Base-by-base conservation (phyloP, 1,139 yeast species). In the Kodamaea alishanica region DNA sequence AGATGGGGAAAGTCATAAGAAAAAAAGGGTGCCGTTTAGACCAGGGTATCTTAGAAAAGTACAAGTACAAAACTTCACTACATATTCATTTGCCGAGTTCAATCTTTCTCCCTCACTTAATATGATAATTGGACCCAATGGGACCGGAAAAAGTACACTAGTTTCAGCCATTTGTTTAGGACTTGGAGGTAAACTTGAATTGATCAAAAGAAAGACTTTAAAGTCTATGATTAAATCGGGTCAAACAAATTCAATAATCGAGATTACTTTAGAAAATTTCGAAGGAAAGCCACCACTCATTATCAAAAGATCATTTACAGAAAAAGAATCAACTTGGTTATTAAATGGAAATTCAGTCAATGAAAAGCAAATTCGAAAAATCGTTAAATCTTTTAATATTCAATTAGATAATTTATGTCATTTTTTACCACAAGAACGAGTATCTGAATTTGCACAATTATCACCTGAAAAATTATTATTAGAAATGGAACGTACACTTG, bases 101-200 rank as follows among this genome's bases (percentile, higher is more conserved):
- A 69, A 72, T 32, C 72, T 90, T 37, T 86, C 95, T 0, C 97
- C 97, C 0, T 73, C 83, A 2, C 69, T 94, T 56, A 94, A 94
- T 58, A 80, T 94, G 87, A 85, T 94, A 42, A 85, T 92, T 40
- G 98, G 97, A 0, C 97, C 98, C 6, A 94, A 94, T 56, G 99
- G 99, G 29, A 81, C 96, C 0, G 99, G 99, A 6, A 94, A 94
- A 57, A 82, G 94, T 35, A 88, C 98, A 0, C 77, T 92, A 50
- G 96, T 92, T 6, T 88, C 97, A 43, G 97, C 97, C 0, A 79
- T 92, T 1, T 92, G 96, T 58, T 68, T 94, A 30, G 97, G 97
- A 0, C 66, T 94, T 10, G 94, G 84, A 1, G 97, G 97, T 2
- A 79, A 75, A 44, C 77, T 90, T 6, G 87, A 81, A 27, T 68